Conservation (phyloP, 2,329 filamentous ascomycete genomes). For the Penicillium sp. region DNA sequence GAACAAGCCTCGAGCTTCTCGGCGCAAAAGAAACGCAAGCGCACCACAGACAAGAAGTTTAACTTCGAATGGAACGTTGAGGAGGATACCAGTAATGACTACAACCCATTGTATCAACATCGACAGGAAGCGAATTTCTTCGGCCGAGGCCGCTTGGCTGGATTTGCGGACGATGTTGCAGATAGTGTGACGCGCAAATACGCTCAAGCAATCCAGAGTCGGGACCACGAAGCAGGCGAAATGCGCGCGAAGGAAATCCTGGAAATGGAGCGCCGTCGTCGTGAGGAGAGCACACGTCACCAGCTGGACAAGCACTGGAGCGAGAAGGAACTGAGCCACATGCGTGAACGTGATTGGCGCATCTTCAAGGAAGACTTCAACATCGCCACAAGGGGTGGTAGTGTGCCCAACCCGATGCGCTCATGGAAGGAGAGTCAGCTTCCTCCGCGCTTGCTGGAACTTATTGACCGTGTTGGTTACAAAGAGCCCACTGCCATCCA, state of each 20-base stretch:
- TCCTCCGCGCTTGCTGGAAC: conserved; percentile 73
- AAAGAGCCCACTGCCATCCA: conserved; percentile 90
- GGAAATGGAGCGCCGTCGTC: conserved; percentile 78
- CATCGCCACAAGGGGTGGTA: conserved; percentile 88
- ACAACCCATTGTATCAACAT: conserved; percentile 77
- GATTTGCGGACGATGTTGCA: conserved; percentile 61
- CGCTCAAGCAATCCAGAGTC: conserved; percentile 69
- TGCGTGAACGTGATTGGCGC: conserved; percentile 97
- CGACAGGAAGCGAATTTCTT: conserved; percentile 68
- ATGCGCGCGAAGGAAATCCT: conserved; percentile 76
- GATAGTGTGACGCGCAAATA: conserved; percentile 56
- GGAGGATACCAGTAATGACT: conserved; percentile 84
- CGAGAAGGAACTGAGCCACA: conserved; percentile 86
- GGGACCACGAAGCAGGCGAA: conserved; percentile 73
- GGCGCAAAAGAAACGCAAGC: conserved; percentile 90
- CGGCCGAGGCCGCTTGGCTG: conserved; percentile 66
- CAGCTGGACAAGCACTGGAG: conserved; percentile 92
- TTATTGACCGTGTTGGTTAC: conserved; percentile 84
- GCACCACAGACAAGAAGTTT: conserved; percentile 95
- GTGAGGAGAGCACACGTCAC: conserved; percentile 69
- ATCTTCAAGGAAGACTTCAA: conserved; percentile 99
- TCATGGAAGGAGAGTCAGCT: conserved; percentile 85
- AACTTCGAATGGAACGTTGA: conserved; percentile 98
- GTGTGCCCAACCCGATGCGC: conserved; percentile 94
- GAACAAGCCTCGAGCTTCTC: conserved; percentile 89